Evolutionary conservation across 495 filamentous ascomycete species (phyloP), one percentile per base, ranked within the genome.

Genomic region (Aspergillus olivimuriae): DNA sequence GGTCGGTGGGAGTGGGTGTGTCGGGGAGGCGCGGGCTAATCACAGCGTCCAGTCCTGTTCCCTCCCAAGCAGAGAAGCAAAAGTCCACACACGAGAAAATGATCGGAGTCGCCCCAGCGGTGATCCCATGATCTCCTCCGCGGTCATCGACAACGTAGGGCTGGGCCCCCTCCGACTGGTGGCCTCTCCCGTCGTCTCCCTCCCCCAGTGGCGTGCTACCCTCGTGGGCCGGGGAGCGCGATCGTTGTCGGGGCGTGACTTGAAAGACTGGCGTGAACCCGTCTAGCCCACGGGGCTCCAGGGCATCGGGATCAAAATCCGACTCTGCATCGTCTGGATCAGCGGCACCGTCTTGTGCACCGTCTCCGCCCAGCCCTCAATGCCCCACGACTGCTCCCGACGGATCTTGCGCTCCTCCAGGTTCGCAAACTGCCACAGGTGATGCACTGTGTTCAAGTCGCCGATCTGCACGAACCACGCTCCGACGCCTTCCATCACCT

Each of bases 381-480:
- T 82, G 41, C 81, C 78, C 92, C 94, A 98, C 53, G 89, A 95
- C 76, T 90, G 80, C 75, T 98, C 92, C 44, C 92, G 75, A 43
- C 89, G 76, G 20, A 90, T 76, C 68, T 94, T 92, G 43, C 92
- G 76, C 66, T 97, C 92, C 65, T 96, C 88, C 46, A 98, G 62
- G 65, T 97, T 83, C 34, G 91, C 91, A 74, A 96, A 98, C 57
- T 98, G 92, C 92, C 92, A 98, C 19, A 98, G 76, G 58, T 97
- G 91, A 66, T 98, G 94, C 16, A 98, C 92, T 0, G 87, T 95
- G 70, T 98, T 98, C 34, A 98, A 73, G 36, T 95, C 92, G 36
- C 92, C 92, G 51, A 98, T 90, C 72, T 98, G 92, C 22, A 95
- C 90, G 50, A 98, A 98, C 92, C 92, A 98, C 1, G 92, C 92